phyloP scores from a whole-genome alignment of 1,139 yeast genomes.

The Meyerozyma guilliermondii region DNA sequence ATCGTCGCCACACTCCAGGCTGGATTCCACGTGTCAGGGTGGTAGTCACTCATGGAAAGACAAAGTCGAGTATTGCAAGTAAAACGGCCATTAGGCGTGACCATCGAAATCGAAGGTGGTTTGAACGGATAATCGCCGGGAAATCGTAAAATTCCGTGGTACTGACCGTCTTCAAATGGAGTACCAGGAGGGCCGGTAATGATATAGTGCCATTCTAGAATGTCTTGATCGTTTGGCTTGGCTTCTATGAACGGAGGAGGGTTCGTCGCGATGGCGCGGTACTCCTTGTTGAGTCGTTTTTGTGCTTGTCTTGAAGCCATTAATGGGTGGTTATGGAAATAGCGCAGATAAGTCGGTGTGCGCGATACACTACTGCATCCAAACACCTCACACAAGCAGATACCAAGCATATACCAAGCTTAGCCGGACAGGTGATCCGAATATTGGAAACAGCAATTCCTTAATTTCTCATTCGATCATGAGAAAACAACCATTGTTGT shows the following conservation, averaged over 20 bases:
- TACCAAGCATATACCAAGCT: no score
- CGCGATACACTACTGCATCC: background rate
- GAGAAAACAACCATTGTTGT: no score
- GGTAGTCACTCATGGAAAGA: conserved; percentile 85
- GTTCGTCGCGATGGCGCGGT: conserved; percentile 61
- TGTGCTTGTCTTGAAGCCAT: conserved; percentile 50
- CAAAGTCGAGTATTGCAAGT: conserved; percentile 76
- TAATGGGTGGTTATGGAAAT: background rate
- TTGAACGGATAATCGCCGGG: conserved; percentile 87
- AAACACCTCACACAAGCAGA: background rate
- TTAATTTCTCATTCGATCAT: no score
- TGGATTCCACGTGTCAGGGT: conserved; percentile 93
- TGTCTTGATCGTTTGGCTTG: conserved; percentile 74
- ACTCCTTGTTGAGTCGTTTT: conserved; percentile 67
- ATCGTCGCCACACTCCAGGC: conserved; percentile 92
- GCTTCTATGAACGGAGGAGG: conserved; percentile 83
- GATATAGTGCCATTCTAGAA: conserved; percentile 64
- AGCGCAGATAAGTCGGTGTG: background rate
- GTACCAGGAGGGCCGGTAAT: conserved; percentile 84
- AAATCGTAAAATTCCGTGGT: conserved; percentile 79
- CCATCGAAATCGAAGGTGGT: conserved; percentile 88
- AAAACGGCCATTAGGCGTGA: conserved; percentile 83
- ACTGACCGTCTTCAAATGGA: conserved; percentile 83
- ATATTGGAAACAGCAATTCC: no score
- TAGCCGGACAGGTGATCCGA: no score